These are phyloP conservation scores for Neonectria faginata DNA, from an alignment of 2,329 filamentous ascomycete genomes.

Conservation along the genomic window DNA sequence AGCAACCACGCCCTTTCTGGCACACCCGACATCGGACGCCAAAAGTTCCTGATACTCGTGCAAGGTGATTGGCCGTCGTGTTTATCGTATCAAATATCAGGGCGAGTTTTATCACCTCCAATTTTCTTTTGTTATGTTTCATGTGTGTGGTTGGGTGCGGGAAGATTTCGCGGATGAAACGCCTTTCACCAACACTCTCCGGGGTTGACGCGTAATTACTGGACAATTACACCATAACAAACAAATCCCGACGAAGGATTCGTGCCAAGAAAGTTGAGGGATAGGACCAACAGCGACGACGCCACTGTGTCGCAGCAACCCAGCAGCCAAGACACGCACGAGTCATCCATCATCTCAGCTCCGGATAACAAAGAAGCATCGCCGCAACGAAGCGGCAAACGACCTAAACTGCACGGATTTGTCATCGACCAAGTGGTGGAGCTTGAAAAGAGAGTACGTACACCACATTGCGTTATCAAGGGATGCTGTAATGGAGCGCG, in stretches of 20 bases:
- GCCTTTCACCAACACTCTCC: background rate
- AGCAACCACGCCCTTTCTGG: conserved; percentile 1
- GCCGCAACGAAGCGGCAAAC: background rate
- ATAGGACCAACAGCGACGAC: background rate
- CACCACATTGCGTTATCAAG: background rate
- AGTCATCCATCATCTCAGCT: background rate
- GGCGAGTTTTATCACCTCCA: background rate
- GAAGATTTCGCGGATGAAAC: background rate
- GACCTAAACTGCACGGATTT: background rate
- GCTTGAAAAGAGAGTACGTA: background rate
- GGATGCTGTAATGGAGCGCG: background rate
- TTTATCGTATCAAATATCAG: background rate
- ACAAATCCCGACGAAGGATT: background rate
- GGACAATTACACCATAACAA: background rate
- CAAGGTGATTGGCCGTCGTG: background rate
- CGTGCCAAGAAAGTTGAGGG: background rate
- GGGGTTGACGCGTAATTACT: background rate
- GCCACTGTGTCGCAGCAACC: background rate
- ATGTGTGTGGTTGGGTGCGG: background rate
- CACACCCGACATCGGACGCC: conserved; percentile 8
- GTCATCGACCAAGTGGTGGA: background rate
- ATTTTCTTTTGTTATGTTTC: background rate
- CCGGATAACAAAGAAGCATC: background rate
- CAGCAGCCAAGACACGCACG: background rate
- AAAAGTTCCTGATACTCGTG: conserved; percentile 8